Evolutionary conservation across 2,329 filamentous ascomycete species (phyloP), one percentile per base, ranked within the genome.

Genomic region (Diaporthe citrichinensis): DNA sequence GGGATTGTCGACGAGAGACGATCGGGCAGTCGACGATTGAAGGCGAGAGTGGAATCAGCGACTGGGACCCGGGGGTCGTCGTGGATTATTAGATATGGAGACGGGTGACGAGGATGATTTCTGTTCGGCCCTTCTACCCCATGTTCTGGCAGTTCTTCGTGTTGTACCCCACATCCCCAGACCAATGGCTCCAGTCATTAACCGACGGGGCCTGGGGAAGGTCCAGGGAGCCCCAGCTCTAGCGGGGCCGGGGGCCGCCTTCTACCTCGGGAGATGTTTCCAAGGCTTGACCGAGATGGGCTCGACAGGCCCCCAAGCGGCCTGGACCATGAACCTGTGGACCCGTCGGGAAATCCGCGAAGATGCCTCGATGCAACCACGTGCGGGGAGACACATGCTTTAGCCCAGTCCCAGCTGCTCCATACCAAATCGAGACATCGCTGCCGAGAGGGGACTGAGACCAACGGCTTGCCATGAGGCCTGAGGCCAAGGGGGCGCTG

Each of bases 141-240:
- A 68, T 53, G 65, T 68, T 68, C n/a, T 25, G n/a, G 31, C 20
- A 20, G 46, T 53, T 28, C 14, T 53, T 8, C 20, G 28, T 4
- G 46, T 36, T 8, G 41, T 34, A 67, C 65, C 65, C 65, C 65
- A 69, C 65, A 69, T 69, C 65, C 65, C 65, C 65, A 69, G 59
- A 65, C 59, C 39, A 55, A 55, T 55, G 65, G 65, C 49, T 69
- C 49, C 65, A 69, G 65, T 69, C 46, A 69, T 53, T 69, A 69
- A 39, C 65, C 65, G 65, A 55, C 65, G 65, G 65, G 65, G 65
- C 65, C 65, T 68, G 65, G 65, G 65, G 65, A 39, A 53, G 41
- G 65, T 12, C 44, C 23, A 68, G 62, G 62, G 44, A 17, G 34
- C 41, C 44, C 44, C 44, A 6, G 23, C 23, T 2, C 28, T 25